Base-by-base conservation (phyloP, 306 rosid species). In the Begonia peltatifolia region DNA sequence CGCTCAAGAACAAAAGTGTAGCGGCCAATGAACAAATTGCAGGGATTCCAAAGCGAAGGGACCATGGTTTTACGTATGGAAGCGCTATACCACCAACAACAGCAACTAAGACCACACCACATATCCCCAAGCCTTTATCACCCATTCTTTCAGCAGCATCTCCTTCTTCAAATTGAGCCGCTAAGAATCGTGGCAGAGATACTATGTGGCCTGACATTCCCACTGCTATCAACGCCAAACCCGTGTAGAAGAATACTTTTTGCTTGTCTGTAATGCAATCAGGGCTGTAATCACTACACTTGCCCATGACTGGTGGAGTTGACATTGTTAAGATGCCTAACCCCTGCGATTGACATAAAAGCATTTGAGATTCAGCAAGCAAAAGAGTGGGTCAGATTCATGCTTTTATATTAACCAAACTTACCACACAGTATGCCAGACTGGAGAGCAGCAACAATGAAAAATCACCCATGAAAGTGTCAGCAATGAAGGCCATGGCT, bases 251-350 rank as follows among this genome's bases (percentile, higher is more conserved):
- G 25, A 68, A 57, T 12, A 16, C 41, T 42, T 42, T 42, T 54
- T 69, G 69, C 23, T 3, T 46, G 23, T 41, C 12, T 13, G 61
- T 60, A 18, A 63, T 42, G 57, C 74, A 69, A 44, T 48, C 38
- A 1, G 62, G 61, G 12, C 53, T 42, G 41, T 69, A 58, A 14
- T 25, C 54, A 0, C 60, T 43, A 36, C 74, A 63, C 46, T 42
- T 63, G 12, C 58, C 62, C 16, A 48, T 59, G 2, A 59, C 51
- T 11, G 69, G 74, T 1, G 69, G 65, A 6, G 69, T 63, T 12
- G 74, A 69, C 56, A 69, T 53, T 48, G 74, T 41, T 41, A 69
- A 54, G 25, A 69, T 50, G 0, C 64, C 60, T 3, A 67, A 47
- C 2, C 71, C 71, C 71, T 67, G 46, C 18, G 48, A 38, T 11